A percentile compares a stretch with the other conserved stretches of the same genome.
Evolutionary conservation across 345 rosid species (phyloP).

Genomic region (Heritiera littoralis): DNA sequence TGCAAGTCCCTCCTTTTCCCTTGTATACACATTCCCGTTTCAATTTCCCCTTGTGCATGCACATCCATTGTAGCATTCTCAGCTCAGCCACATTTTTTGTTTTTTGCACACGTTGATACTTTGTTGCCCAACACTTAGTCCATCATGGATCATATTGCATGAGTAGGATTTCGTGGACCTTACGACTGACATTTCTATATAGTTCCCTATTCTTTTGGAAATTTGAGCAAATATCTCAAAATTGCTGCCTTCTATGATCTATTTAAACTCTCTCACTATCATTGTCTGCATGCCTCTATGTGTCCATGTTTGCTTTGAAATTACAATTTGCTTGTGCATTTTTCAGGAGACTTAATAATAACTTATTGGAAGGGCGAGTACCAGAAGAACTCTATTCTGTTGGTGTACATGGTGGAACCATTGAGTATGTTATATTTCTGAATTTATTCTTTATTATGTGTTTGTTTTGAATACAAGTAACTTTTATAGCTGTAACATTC

Average conservation of each 20-base stretch:
- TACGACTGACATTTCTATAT: neutral
- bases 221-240: neutral
- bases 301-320: neutral
- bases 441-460: neutral
- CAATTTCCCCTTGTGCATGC: neutral
- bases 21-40: neutral
- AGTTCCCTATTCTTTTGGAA: neutral
- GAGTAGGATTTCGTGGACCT: neutral
- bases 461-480: neutral
- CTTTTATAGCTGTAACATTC: neutral
- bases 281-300: neutral
- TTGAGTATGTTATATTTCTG: conserved; percentile 59
- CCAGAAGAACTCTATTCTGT: conserved; percentile 83
- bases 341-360: conserved; percentile 66
- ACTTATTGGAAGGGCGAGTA: conserved; percentile 77
- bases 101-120: neutral
- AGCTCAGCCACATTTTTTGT: neutral
- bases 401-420: conserved; percentile 91
- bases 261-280: neutral
- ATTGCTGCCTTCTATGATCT: neutral
- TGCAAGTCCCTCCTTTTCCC: neutral
- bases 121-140: neutral
- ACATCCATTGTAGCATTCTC: neutral
- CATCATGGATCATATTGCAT: conserved; percentile 2
- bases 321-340: conserved; percentile 17